Evolutionary conservation across 495 filamentous ascomycete species (phyloP).

Genomic region (Aspergillus incahuasiensis): DNA sequence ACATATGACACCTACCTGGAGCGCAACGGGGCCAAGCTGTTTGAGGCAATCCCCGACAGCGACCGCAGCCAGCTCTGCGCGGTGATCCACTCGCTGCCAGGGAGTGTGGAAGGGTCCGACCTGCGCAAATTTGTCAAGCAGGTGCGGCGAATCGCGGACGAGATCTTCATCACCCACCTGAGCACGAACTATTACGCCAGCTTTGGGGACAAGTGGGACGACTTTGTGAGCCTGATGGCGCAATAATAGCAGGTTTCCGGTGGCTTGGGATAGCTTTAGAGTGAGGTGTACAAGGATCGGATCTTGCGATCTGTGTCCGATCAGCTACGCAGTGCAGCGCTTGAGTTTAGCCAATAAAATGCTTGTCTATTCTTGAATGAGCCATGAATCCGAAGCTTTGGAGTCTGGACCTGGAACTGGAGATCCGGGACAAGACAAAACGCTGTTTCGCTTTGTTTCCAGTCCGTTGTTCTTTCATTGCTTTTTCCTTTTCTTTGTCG

Average conservation of each 20-base stretch:
- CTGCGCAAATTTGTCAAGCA: constrained; percentile 33
- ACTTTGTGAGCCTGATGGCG: constrained; percentile 40
- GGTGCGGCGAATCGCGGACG: constrained; percentile 32
- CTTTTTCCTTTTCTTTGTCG: background rate
- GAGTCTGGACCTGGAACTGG: no score
- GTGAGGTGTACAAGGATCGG: background rate
- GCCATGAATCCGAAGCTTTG: background rate
- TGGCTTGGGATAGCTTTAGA: background rate
- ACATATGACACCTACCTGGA: constrained; percentile 40
- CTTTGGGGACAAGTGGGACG: constrained; percentile 39
- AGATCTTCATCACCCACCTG: constrained; percentile 44
- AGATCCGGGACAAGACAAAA: no score
- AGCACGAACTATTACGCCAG: constrained; percentile 41
- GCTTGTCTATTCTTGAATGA: background rate
- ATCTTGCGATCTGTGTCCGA: background rate
- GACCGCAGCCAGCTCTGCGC: constrained; percentile 32
- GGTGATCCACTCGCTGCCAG: constrained; percentile 43
- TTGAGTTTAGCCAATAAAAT: background rate
- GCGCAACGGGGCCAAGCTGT: constrained; percentile 28
- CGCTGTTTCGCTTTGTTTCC: background rate
- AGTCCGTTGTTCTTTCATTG: background rate
- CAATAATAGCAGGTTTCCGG: constrained; percentile 10
- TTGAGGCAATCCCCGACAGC: constrained; percentile 31
- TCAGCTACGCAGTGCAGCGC: background rate
- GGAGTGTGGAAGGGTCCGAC: constrained; percentile 25